Evolutionary conservation across 2,329 filamentous ascomycete species (phyloP), one percentile per base, ranked within the genome.

Genomic region (Fusarium dlaminii): DNA sequence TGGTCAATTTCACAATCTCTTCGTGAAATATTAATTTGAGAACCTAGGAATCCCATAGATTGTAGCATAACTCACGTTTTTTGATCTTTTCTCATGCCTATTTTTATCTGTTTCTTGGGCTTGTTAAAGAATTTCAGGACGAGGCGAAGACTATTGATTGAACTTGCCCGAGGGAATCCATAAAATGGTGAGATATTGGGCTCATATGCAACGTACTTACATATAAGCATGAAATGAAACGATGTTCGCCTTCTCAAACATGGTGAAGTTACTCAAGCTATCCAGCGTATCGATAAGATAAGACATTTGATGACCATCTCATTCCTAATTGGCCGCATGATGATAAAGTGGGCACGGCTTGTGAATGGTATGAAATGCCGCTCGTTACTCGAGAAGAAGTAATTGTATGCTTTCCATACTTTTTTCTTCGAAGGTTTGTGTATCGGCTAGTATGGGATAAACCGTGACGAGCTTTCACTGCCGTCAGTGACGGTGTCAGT

Each of bases 1-100:
- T 10, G 20, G 14, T 5, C 24, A 37, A 1, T 37, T 2, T 22
- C 10, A 17, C 3, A 12, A 20, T 22, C 0, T 5, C 8, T 32
- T 7, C 8, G 6, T 13, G 6, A 14, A 14, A 18, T 24, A 24
- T 5, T 3, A 17, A 12, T 8, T 18, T 1, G 5, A 32, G 11
- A n/a, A 22, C 7, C 3, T 10, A n/a, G 17, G 20, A n/a, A 30
- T 4, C 17, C 9, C 29, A 30, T 18, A 15, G 32, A 34, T 14
- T 34, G 32, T 34, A 34, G 32, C 32, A 34, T 34, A 34, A 34
- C 13, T 34, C 32, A 34, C 14, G 32, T 5, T 46, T 29, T 5
- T 46, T 29, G 8, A 3, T 22, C 6, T 46, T 29, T 9, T 48
- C 7, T 20, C 11, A 8, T 30, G 20, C 5, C 15, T n/a, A 2